phyloP scores from a whole-genome alignment of 1,284 basidiomycete species.

The Xerocomus nothofagi region DNA sequence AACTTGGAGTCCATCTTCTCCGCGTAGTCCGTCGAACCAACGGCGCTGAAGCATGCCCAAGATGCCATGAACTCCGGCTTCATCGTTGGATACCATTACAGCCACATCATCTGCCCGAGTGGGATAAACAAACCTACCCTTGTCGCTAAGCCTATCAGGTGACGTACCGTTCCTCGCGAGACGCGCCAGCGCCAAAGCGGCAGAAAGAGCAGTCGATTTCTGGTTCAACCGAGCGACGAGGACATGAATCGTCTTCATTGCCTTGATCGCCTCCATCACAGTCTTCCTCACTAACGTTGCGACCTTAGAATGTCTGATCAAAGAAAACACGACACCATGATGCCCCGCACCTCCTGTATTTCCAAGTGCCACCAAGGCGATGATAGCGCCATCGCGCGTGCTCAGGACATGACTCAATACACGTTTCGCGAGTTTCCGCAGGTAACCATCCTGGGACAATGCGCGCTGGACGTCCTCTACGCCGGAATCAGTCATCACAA shows the following conservation, averaged over 20 bases:
- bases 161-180: slow-evolving; percentile 24
- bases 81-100: slow-evolving; percentile 9
- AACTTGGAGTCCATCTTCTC: slow-evolving; percentile 29
- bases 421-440: slow-evolving; percentile 20
- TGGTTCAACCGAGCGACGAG: slow-evolving; percentile 20
- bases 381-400: slow-evolving; percentile 23
- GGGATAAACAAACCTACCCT: not conserved
- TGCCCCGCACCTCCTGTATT: slow-evolving; percentile 9
- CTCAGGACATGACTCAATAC: slow-evolving; percentile 3
- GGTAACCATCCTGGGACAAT: slow-evolving; percentile 8
- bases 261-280: slow-evolving; percentile 19
- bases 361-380: slow-evolving; percentile 19
- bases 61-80: slow-evolving; percentile 11
- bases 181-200: slow-evolving; percentile 20
- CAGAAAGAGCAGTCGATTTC: slow-evolving; percentile 21
- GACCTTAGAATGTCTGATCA: not conserved
- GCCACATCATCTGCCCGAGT: slow-evolving; percentile 19
- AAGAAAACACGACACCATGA: not conserved
- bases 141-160: not conserved
- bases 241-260: slow-evolving; percentile 14
- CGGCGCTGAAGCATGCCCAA: slow-evolving; percentile 25
- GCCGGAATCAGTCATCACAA: not conserved
- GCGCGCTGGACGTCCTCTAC: slow-evolving; percentile 15
- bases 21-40: slow-evolving; percentile 29
- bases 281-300: slow-evolving; percentile 1